Conservation (phyloP, 2,329 filamentous ascomycete genomes). For the Ascochyta koolunga region DNA sequence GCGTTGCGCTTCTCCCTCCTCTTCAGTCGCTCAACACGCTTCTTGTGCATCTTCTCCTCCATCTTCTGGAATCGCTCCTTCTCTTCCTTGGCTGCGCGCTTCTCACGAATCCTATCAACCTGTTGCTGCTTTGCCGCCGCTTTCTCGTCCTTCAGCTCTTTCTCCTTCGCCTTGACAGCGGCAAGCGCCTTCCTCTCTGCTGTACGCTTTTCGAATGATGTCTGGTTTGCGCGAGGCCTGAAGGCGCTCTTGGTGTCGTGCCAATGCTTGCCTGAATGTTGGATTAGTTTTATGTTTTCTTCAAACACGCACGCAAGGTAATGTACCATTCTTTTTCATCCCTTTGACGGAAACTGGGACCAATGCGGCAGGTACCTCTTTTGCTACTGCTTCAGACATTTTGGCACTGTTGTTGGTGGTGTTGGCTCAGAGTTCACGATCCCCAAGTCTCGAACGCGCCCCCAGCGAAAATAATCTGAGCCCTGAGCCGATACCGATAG, state of each 20-base stretch:
- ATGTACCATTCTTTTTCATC: constrained; percentile 81
- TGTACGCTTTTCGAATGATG: constrained; percentile 77
- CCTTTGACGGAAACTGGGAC: constrained; percentile 53
- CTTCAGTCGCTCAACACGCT: constrained; percentile 90
- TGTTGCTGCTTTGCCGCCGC: constrained; percentile 72
- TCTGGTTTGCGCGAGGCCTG: constrained; percentile 77
- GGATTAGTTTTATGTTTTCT: constrained; percentile 16
- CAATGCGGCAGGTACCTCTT: constrained; percentile 52
- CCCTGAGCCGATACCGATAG: constrained; percentile 34
- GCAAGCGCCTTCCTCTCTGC: constrained; percentile 72
- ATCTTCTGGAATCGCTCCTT: constrained; percentile 91
- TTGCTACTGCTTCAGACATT: constrained; percentile 38
- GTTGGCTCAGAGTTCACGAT: constrained; percentile 10
- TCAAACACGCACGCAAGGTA: neutral
- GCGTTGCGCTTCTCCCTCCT: constrained; percentile 97
- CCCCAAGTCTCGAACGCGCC: constrained; percentile 23
- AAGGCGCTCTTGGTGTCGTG: constrained; percentile 83
- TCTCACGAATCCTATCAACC: constrained; percentile 82
- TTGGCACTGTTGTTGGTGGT: constrained; percentile 18
- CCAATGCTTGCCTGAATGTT: constrained; percentile 86
- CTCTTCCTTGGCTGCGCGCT: constrained; percentile 87
- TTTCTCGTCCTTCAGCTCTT: constrained; percentile 92
- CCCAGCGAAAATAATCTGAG: constrained; percentile 28
- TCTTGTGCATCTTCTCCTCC: constrained; percentile 97
- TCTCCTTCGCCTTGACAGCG: constrained; percentile 90